Conservation (phyloP, 495 filamentous ascomycete genomes). For the Cudoniella acicularis region DNA sequence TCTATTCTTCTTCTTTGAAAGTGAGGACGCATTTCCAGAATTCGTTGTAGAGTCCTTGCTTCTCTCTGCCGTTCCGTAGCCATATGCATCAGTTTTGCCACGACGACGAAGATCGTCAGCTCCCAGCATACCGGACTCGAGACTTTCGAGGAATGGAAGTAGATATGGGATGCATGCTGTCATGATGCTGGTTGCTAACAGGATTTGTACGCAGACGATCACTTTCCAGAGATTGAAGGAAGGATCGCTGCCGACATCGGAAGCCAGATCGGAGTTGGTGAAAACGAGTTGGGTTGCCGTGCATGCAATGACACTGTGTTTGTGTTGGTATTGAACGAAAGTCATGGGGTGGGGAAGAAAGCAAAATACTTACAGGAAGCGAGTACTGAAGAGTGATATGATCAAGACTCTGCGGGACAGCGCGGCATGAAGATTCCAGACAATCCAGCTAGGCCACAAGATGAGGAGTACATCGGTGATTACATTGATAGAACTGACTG, state of each 20-base stretch:
- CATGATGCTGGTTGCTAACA: slow-evolving; percentile 37
- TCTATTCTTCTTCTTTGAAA: too few relatives aligned
- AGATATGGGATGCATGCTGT: slow-evolving; percentile 45
- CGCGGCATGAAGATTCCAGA: not conserved
- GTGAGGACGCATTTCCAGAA: too few relatives aligned
- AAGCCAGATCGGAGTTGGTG: not conserved
- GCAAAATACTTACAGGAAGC: not conserved
- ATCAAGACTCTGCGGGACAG: not conserved
- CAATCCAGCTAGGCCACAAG: not conserved
- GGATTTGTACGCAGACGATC: slow-evolving; percentile 19
- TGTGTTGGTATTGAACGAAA: not conserved
- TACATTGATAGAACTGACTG: not conserved
- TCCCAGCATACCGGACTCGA: slow-evolving; percentile 40
- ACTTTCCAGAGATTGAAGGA: not conserved
- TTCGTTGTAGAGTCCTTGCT: too few relatives aligned
- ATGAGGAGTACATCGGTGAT: not conserved
- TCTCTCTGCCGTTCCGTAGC: not conserved
- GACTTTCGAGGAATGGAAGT: slow-evolving; percentile 42
- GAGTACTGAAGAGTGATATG: not conserved
- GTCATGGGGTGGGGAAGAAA: too few relatives aligned
- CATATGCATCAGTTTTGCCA: slow-evolving; percentile 1
- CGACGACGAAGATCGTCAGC: slow-evolving; percentile 31
- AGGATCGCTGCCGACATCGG: not conserved
- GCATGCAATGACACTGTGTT: not conserved
- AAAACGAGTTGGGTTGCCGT: not conserved